Evolutionary conservation across 225 moss, liverwort and hornwort genomes (phyloP).

Genomic region (Sphagnum contortum): DNA sequence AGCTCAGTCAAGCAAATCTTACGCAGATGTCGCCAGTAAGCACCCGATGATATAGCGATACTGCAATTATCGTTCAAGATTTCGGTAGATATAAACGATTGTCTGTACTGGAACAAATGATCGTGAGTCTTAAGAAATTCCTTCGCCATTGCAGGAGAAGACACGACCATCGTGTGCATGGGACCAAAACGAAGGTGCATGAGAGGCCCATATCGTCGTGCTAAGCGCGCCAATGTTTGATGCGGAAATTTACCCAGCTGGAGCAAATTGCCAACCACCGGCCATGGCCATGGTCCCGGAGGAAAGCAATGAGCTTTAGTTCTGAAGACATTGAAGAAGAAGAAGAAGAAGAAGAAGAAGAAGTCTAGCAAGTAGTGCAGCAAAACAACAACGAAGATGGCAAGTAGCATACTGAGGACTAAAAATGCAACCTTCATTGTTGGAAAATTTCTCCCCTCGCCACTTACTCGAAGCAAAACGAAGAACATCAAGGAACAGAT

Average conservation of each 20-base stretch:
- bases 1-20: background rate
- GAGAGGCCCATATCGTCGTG: constrained; percentile 16
- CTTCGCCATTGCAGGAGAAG: constrained; percentile 23
- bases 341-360: too few species aligned
- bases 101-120: constrained; percentile 12
- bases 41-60: constrained; percentile 20
- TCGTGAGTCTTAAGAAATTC: constrained; percentile 30
- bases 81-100: background rate
- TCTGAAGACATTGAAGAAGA: too few species aligned
- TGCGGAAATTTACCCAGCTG: constrained; percentile 25
- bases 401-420: too few species aligned
- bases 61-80: background rate
- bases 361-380: too few species aligned
- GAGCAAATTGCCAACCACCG: constrained; percentile 36
- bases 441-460: too few species aligned
- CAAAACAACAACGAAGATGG: too few species aligned
- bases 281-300: constrained; percentile 31
- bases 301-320: constrained; percentile 5
- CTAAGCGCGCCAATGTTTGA: constrained; percentile 17
- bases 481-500: too few species aligned
- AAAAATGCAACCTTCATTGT: too few species aligned
- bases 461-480: too few species aligned
- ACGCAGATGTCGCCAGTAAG: constrained; percentile 4
- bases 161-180: constrained; percentile 22
- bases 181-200: constrained; percentile 32